Conservation (phyloP, 495 filamentous ascomycete species). For the Penicillium tannophilum region DNA sequence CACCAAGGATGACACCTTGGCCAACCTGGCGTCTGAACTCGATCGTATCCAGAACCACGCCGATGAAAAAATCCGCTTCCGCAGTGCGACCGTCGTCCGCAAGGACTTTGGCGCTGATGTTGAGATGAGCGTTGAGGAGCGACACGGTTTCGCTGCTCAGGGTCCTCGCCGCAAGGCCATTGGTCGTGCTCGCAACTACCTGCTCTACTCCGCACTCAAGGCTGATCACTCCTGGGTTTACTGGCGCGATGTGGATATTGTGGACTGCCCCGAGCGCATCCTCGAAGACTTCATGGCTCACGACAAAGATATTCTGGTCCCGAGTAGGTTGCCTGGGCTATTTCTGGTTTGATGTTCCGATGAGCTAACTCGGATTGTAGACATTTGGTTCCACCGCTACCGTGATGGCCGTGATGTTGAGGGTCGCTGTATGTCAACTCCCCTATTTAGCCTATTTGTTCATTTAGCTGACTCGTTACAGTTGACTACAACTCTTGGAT, state of each 20-base stretch:
- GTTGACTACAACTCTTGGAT: constrained; percentile 99
- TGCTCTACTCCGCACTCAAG: constrained; percentile 82
- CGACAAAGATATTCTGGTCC: constrained; percentile 89
- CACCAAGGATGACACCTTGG: constrained; percentile 84
- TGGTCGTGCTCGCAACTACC: constrained; percentile 87
- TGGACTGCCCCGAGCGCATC: constrained; percentile 83
- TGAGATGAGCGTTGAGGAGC: constrained; percentile 74
- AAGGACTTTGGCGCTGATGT: constrained; percentile 81
- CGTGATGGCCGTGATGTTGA: constrained; percentile 82
- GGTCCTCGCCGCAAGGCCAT: constrained; percentile 89
- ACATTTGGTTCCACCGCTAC: constrained; percentile 98
- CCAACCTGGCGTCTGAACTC: constrained; percentile 76
- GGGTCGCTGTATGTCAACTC: constrained; percentile 75
- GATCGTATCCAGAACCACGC: constrained; percentile 83
- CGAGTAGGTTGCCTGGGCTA: constrained; percentile 65
- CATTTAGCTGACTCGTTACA: constrained; percentile 38
- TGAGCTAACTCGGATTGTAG: constrained; percentile 49
- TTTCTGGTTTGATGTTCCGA: neutral
- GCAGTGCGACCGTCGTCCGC: constrained; percentile 77
- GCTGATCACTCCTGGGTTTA: constrained; percentile 98
- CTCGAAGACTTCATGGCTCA: constrained; percentile 95
- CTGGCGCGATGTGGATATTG: constrained; percentile 97
- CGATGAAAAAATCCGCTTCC: constrained; percentile 74
- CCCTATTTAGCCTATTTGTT: neutral
- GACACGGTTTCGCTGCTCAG: constrained; percentile 86